A percentile compares a stretch with the other conserved stretches of the same genome.
phyloP scores from a whole-genome alignment of 2,329 filamentous ascomycete genomes.

The Paecilomyces sp. region DNA sequence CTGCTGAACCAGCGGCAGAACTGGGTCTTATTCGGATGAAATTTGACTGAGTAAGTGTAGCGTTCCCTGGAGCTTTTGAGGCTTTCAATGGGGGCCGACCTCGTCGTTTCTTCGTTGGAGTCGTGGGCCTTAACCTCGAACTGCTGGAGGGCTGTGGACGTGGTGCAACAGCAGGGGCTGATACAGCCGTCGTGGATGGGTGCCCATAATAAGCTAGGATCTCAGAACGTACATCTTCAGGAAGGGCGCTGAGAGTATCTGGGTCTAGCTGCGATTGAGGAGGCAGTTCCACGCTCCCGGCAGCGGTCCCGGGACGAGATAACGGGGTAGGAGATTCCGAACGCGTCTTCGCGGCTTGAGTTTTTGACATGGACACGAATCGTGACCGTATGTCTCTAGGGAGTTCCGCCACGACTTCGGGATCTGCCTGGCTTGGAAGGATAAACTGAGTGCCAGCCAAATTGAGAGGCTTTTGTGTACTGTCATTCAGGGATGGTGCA shows the following conservation, averaged over 20 bases:
- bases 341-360: slow-evolving; percentile 9
- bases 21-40: slow-evolving; percentile 47
- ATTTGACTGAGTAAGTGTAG: slow-evolving; percentile 65
- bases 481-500: slow-evolving; percentile 26
- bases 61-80: slow-evolving; percentile 48
- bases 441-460: slow-evolving; percentile 85
- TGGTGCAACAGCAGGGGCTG: slow-evolving; percentile 34
- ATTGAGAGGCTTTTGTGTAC: slow-evolving; percentile 60
- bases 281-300: slow-evolving; percentile 39
- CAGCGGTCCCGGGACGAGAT: slow-evolving; percentile 4
- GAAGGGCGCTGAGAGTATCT: slow-evolving; percentile 74
- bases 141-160: slow-evolving; percentile 31
- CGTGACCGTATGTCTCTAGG: slow-evolving; percentile 74
- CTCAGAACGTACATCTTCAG: slow-evolving; percentile 78
- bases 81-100: slow-evolving; percentile 36
- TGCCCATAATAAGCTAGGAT: slow-evolving; percentile 63
- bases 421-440: slow-evolving; percentile 73
- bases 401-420: slow-evolving; percentile 72
- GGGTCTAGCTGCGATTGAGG: slow-evolving; percentile 74
- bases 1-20: slow-evolving; percentile 8
- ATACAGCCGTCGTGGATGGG: slow-evolving; percentile 16
- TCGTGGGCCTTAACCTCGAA: slow-evolving; percentile 40
- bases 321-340: slow-evolving; percentile 29
- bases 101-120: slow-evolving; percentile 62
- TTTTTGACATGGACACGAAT: slow-evolving; percentile 54